Evolutionary conservation across 768 basidiomycete genomes (phyloP), one percentile per base, ranked within the genome.

Genomic region (Agrocybe chaxingu): DNA sequence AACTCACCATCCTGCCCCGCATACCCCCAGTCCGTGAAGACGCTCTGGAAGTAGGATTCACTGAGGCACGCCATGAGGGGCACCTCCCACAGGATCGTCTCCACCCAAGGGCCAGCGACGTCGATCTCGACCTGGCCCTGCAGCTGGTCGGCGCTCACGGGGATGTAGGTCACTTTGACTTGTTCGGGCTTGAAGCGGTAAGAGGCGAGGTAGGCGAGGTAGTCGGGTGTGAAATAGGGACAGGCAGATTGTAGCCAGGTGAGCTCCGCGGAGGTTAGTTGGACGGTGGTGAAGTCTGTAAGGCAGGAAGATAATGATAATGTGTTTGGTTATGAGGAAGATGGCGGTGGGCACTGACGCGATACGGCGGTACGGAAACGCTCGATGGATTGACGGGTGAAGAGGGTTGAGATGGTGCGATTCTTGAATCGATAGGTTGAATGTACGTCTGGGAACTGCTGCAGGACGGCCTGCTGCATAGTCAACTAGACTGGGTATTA

Each of bases 31-130:
- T 95, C 86, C 1, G 75, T 87, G 57, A 80, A 79, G 34, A 82
- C 85, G 12, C 77, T 76, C 13, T 69, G 75, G 70, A 96, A 99
- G 70, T 92, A 96, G 13, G 84, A 82, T 65, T 99, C 93, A 60
- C 90, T 92, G 45, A 99, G 72, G 55, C 84, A 84, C 10, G 93
- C 85, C 92, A 98, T 94, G 45, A 98, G 71, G 1, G 93, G 95
- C 1, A 98, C 93, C 70, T 98, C 97, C 85, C 96, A 99, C 24
- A 97, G 71, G 51, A 98, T 96, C 6, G 89, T 79, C 56, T 94
- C 90, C 0, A 70, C 69, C 92, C 92, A 95, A 4, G 76, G 77
- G 6, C 92, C 94, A 29, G 61, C 61, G 4, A 81, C 79, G 54
- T 84, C 81, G 47, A 99, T 87, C 58, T 91, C 82, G 33, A 95